Conservation (phyloP, 2,329 filamentous ascomycete genomes). For the Hymenoscyphus albidus region DNA sequence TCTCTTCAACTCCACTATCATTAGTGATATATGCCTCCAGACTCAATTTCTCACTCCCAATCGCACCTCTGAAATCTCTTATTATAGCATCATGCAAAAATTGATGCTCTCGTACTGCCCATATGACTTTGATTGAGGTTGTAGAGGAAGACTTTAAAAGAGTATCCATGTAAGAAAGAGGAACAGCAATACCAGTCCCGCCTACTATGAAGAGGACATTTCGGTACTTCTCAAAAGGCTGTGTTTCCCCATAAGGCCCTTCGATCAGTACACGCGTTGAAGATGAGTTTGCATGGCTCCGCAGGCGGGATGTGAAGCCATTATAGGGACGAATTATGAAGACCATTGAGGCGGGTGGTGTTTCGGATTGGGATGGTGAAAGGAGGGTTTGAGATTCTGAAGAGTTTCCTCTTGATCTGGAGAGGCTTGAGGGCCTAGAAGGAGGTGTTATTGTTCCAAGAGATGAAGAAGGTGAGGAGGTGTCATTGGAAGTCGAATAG, state of each 20-base stretch:
- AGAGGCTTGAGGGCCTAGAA: background rate
- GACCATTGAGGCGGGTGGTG: conserved; percentile 32
- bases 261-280: conserved; percentile 41
- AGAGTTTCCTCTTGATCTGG: conserved; percentile 20
- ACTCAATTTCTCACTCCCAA: background rate
- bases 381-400: conserved; percentile 23
- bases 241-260: conserved; percentile 43
- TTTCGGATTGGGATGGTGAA: background rate
- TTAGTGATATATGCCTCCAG: background rate
- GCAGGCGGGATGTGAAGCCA: conserved; percentile 41
- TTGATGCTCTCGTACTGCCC: conserved; percentile 42
- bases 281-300: conserved; percentile 20
- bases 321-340: conserved; percentile 47
- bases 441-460: background rate
- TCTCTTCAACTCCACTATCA: background rate
- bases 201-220: conserved; percentile 43
- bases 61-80: conserved; percentile 31
- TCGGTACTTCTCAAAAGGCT: conserved; percentile 38
- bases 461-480: background rate
- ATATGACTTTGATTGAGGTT: conserved; percentile 37
- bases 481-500: conserved; percentile 19
- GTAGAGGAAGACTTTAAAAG: conserved; percentile 39
- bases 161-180: conserved; percentile 38
- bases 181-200: conserved; percentile 44
- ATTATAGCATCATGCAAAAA: conserved; percentile 38